Percentiles rank a stretch among this genome's conserved stretches.
Conservation (phyloP, 2,329 filamentous ascomycete species). For the Beauveria medogensis region DNA sequence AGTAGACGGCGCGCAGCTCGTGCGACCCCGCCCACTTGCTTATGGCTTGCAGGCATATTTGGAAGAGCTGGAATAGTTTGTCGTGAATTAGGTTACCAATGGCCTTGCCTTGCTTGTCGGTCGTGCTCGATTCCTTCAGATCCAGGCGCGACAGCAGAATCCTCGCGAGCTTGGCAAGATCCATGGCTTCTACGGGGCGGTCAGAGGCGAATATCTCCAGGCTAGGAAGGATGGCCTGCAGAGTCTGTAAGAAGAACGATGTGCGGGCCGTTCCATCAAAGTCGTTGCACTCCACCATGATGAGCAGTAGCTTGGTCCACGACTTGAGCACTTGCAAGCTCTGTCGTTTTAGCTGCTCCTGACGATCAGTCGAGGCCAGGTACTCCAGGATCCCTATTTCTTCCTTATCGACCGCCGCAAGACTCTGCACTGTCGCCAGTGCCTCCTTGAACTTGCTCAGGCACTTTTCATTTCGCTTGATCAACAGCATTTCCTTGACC, state of each 20-base stretch:
- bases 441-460: conserved; percentile 16
- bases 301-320: conserved; percentile 77
- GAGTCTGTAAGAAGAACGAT: conserved; percentile 73
- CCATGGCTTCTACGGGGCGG: conserved; percentile 60
- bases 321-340: conserved; percentile 64
- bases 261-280: conserved; percentile 65
- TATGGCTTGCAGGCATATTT: conserved; percentile 73
- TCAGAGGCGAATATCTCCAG: conserved; percentile 69
- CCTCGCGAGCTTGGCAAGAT: conserved; percentile 70
- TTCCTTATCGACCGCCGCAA: conserved; percentile 46
- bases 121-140: conserved; percentile 32
- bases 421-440: conserved; percentile 41
- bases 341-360: conserved; percentile 46
- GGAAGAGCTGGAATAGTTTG: conserved; percentile 85
- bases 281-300: conserved; percentile 76
- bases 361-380: conserved; percentile 55
- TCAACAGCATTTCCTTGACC: conserved; percentile 63
- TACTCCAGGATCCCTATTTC: conserved; percentile 53
- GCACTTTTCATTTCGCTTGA: conserved; percentile 56
- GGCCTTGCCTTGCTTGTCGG: conserved; percentile 36
- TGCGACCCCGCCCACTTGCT: conserved; percentile 63
- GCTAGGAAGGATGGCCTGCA: conserved; percentile 83
- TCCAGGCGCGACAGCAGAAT: conserved; percentile 66
- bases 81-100: conserved; percentile 73
- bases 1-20: conserved; percentile 74